These are phyloP conservation scores for Leccinum ambiguum DNA, from an alignment of 1,284 basidiomycete species.

Conservation along the genomic window DNA sequence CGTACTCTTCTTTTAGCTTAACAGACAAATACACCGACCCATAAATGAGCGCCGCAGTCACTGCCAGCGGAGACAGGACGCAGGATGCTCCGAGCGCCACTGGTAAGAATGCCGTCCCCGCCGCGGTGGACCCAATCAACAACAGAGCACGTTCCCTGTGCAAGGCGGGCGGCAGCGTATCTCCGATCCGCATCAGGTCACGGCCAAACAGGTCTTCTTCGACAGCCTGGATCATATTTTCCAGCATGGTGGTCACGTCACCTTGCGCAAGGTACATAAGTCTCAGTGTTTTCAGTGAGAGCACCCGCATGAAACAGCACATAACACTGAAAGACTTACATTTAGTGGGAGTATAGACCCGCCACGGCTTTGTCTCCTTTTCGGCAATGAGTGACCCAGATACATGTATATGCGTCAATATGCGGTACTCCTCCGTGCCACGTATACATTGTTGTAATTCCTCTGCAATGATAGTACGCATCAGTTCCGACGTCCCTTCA, in stretches of 20 bases:
- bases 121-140: neutral
- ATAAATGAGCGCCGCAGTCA: neutral
- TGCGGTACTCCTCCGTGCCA: neutral
- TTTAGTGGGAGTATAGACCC: neutral
- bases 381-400: neutral
- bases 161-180: neutral
- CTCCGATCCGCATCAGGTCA: neutral
- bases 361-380: neutral
- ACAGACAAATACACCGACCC: neutral
- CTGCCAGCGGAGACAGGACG: neutral
- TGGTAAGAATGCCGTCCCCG: neutral
- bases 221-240: neutral
- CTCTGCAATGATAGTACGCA: neutral
- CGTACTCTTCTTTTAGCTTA: neutral
- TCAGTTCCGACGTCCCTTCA: neutral
- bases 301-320: too few relatives aligned
- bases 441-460: neutral
- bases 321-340: neutral
- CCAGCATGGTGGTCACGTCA: neutral
- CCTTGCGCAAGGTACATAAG: neutral
- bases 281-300: neutral
- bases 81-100: neutral
- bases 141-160: neutral
- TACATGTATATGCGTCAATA: neutral
- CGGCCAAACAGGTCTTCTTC: neutral